Evolutionary conservation across 2,329 filamentous ascomycete species (phyloP).

Genomic region (Penicillium frequentans): DNA sequence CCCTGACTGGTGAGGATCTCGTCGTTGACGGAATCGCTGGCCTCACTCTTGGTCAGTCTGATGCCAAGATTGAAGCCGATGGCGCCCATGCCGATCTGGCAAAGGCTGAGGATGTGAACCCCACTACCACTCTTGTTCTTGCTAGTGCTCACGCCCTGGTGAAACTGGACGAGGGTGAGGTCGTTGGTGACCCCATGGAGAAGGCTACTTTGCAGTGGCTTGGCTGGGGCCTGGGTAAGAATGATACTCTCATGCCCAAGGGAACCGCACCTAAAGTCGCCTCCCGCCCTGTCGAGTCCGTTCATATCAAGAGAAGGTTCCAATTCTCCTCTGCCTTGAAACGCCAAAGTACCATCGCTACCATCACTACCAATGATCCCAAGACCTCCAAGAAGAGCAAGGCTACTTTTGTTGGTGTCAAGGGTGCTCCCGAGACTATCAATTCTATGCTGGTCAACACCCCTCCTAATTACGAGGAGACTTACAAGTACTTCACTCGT

Average conservation of each 20-base stretch:
- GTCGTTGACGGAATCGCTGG: conserved; percentile 97
- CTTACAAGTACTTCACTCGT: conserved; percentile 95
- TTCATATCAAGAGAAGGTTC: conserved; percentile 95
- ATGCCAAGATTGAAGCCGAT: conserved; percentile 69
- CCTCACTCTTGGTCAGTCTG: conserved; percentile 68
- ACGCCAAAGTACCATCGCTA: conserved; percentile 91
- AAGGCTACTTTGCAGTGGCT: conserved; percentile 89
- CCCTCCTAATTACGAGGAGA: conserved; percentile 91
- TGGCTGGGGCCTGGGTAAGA: conserved; percentile 88
- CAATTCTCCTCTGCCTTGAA: conserved; percentile 97
- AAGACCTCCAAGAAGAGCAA: conserved; percentile 73
- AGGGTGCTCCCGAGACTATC: conserved; percentile 96
- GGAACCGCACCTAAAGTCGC: conserved; percentile 40
- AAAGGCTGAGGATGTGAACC: conserved; percentile 66
- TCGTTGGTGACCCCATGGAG: conserved; percentile 98
- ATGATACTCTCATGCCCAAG: conserved; percentile 78
- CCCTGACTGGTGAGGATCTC: conserved; percentile 90
- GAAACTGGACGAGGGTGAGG: conserved; percentile 92
- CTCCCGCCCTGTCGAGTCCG: conserved; percentile 61
- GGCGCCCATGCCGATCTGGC: conserved; percentile 80
- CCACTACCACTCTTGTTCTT: conserved; percentile 88
- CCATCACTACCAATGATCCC: conserved; percentile 69
- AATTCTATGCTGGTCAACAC: conserved; percentile 83
- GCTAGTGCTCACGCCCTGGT: conserved; percentile 94
- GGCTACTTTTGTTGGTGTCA: conserved; percentile 90